A percentile compares a stretch with the other conserved stretches of the same genome.
phyloP scores from a whole-genome alignment of 202 grass and related monocot genomes.

The Eragrostis tef region DNA sequence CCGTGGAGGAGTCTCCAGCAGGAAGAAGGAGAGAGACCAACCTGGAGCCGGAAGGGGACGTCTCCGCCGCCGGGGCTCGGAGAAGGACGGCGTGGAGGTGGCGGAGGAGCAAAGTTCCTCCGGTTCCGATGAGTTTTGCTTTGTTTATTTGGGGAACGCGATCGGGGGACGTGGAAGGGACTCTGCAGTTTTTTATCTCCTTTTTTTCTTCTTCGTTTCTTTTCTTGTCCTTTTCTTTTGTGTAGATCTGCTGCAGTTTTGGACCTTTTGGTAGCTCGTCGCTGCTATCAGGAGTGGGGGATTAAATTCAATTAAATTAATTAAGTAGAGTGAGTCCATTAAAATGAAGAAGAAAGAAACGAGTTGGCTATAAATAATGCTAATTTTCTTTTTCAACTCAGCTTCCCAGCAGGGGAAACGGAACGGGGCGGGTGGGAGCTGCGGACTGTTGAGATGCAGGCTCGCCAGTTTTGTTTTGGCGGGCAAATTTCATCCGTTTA shows the following conservation, averaged over 20 bases:
- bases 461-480: neutral
- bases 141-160: slow-evolving; percentile 3
- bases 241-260: neutral
- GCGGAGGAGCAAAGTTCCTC: neutral
- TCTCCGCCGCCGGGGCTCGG: neutral
- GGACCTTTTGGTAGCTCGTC: neutral
- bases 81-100: neutral
- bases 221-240: neutral
- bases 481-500: neutral
- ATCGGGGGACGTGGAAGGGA: neutral
- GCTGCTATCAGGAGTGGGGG: neutral
- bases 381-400: too few species aligned
- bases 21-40: neutral
- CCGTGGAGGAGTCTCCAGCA: neutral
- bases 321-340: too few species aligned
- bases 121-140: neutral
- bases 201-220: neutral
- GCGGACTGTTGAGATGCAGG: neutral
- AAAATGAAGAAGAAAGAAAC: too few species aligned
- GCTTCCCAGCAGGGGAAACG: too few species aligned
- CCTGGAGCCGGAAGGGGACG: neutral
- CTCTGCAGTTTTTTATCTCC: neutral
- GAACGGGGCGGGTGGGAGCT: neutral
- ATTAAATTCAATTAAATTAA: too few species aligned
- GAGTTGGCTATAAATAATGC: too few species aligned